Evolutionary conservation across 345 rosid species (phyloP), one percentile per base, ranked within the genome.

Genomic region (Eucalyptus viminalis): DNA sequence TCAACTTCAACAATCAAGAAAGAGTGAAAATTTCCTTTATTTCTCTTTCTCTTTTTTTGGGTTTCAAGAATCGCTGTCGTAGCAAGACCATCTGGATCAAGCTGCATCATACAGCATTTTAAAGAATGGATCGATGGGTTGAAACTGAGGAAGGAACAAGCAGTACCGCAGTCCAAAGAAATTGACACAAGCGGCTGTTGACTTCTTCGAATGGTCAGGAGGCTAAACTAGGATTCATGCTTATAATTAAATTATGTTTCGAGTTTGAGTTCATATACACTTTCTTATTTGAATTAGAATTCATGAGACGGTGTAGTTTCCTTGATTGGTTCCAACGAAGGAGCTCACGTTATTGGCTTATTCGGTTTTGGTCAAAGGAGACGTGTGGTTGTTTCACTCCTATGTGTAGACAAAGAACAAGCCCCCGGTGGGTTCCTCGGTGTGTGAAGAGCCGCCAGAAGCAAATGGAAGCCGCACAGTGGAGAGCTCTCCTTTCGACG

Each of bases 21-120:
- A 31, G 11, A 69, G 43, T 3, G 80, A 69, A 34, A 34, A 69
- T 69, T 34, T 34, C 43, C 44, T 9, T 69, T 1, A 67, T 67
- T 67, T 34, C 44, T 24, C 44, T 34, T 34, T 9, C 13, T 17
- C 2, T 34, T 17, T 69, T 69, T 31, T 34, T 16, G 44, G 17
- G 45, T 65, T 87, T 51, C 90, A 92, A 93, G 93, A 94, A 19
- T 60, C 45, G 83, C 11, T 89, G 67, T 93, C 95, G 4, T 95
- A 93, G 87, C 94, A 87, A 62, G 95, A 92, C 43, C 94, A 90
- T 69, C 88, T 93, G 8, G 94, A 92, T n/a, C 86, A 89, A 29
- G 96, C 97, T 6, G 91, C 93, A 21, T 50, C 89, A 43, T 94
- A 95, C 86, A 93, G 83, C 89, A 91, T 49, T 69, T 91, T 88